Evolutionary conservation across 371 early-diverging fungal species (phyloP).

Genomic region (Apophysomyces ossiformis): DNA sequence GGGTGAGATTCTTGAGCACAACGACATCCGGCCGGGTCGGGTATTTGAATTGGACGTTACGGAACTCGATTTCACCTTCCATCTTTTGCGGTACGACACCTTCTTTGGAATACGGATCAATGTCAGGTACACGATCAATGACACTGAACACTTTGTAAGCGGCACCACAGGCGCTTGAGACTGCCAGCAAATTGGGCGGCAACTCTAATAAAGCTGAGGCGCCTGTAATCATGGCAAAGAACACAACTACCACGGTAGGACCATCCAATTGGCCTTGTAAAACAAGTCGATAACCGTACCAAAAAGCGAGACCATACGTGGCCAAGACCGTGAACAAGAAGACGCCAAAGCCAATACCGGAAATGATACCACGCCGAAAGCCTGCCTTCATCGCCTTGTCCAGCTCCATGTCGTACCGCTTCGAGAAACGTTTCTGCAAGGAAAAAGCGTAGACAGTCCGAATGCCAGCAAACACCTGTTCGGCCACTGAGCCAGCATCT

Average conservation of each 20-base stretch:
- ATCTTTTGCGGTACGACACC: slow-evolving; percentile 62
- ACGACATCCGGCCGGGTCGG: slow-evolving; percentile 73
- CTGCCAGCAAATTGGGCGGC: slow-evolving; percentile 64
- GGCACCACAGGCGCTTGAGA: slow-evolving; percentile 69
- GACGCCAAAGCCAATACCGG: slow-evolving; percentile 63
- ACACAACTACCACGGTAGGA: slow-evolving; percentile 62
- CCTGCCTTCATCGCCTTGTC: slow-evolving; percentile 61
- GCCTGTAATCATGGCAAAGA: slow-evolving; percentile 71
- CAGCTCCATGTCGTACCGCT: slow-evolving; percentile 63
- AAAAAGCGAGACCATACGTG: slow-evolving; percentile 79
- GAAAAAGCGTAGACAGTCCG: slow-evolving; percentile 90
- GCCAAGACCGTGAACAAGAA: slow-evolving; percentile 69
- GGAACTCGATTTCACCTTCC: slow-evolving; percentile 71
- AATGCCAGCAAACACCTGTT: slow-evolving; percentile 81
- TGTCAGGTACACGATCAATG: slow-evolving; percentile 75
- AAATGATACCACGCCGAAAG: slow-evolving; percentile 53
- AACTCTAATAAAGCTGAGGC: slow-evolving; percentile 40
- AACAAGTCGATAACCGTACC: slow-evolving; percentile 73
- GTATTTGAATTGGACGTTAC: slow-evolving; percentile 71
- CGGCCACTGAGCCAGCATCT: slow-evolving; percentile 52
- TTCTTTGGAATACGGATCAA: slow-evolving; percentile 60
- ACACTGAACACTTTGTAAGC: slow-evolving; percentile 72
- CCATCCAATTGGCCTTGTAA: slow-evolving; percentile 49
- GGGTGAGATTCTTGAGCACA: slow-evolving; percentile 60
- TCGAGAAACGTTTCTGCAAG: slow-evolving; percentile 71